Percentiles rank a stretch among this genome's conserved stretches.
Conservation (phyloP, 1,284 basidiomycete genomes). For the Papiliotrema fonsecae region DNA sequence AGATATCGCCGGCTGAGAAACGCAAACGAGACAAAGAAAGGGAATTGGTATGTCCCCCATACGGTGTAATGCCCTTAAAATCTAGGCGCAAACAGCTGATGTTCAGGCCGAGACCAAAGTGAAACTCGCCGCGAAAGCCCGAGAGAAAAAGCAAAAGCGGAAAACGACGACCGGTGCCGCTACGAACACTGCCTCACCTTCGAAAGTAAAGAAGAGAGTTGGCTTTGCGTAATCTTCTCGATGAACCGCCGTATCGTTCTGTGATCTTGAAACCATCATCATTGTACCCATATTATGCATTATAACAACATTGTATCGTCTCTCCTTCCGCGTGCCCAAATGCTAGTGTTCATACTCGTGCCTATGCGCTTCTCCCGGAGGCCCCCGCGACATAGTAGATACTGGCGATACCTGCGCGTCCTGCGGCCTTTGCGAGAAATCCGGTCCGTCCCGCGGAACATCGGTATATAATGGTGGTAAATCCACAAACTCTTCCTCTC, state of each 20-base stretch:
- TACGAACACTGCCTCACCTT: background rate
- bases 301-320: too few species aligned
- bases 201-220: background rate
- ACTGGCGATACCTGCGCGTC: background rate
- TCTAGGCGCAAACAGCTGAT: background rate
- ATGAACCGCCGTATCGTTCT: background rate
- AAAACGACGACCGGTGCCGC: background rate
- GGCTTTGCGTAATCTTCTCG: background rate
- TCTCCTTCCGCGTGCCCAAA: too few species aligned
- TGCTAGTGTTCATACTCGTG: too few species aligned
- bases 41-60: background rate
- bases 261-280: background rate
- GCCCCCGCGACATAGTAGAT: too few species aligned
- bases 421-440: background rate
- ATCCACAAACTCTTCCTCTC: conserved; percentile 26
- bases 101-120: background rate
- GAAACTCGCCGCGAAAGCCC: background rate
- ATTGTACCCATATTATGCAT: background rate
- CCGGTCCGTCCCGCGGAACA: conserved; percentile 22
- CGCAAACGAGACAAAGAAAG: background rate
- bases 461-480: conserved; percentile 37
- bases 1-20: background rate
- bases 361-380: too few species aligned
- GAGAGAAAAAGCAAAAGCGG: background rate
- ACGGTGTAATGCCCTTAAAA: too few species aligned